Evolutionary conservation across 169 alveolate species (phyloP).

Genomic region (Cystoisospora suis): DNA sequence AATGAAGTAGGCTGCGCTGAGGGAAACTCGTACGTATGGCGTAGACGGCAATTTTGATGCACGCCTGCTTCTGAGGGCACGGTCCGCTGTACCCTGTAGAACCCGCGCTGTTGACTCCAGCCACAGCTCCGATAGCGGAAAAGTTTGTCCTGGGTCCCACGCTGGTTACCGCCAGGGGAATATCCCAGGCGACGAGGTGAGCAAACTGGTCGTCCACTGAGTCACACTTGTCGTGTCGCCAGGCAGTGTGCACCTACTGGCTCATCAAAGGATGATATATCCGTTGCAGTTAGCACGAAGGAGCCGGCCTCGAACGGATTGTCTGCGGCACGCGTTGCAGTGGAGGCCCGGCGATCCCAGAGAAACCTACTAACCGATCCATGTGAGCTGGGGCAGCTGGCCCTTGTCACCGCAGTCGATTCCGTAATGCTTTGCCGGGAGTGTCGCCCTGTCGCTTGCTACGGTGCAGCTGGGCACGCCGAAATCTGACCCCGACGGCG

Average conservation of each 20-base stretch:
- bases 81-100: neutral
- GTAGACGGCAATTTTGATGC: constrained; percentile 39
- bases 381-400: constrained; percentile 17
- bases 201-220: neutral
- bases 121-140: neutral
- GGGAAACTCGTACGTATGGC: neutral
- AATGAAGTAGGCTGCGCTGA: neutral
- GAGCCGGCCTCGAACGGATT: constrained; percentile 53
- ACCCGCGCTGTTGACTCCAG: neutral
- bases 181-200: constrained; percentile 50
- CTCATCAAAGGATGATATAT: constrained; percentile 9
- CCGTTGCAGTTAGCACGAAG: constrained; percentile 20
- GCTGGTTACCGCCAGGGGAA: constrained; percentile 20
- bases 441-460: neutral
- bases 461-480: constrained; percentile 28
- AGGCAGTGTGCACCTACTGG: neutral
- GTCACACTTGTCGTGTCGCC: neutral
- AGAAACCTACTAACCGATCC: constrained; percentile 4
- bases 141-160: constrained; percentile 14
- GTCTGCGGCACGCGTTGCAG: neutral
- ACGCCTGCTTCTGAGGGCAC: constrained; percentile 38
- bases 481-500: neutral
- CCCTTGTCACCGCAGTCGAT: constrained; percentile 36
- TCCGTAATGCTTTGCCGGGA: constrained; percentile 45
- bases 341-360: neutral